phyloP scores from a whole-genome alignment of 225 moss, liverwort and hornwort species.

The Marchantia polymorpha region DNA sequence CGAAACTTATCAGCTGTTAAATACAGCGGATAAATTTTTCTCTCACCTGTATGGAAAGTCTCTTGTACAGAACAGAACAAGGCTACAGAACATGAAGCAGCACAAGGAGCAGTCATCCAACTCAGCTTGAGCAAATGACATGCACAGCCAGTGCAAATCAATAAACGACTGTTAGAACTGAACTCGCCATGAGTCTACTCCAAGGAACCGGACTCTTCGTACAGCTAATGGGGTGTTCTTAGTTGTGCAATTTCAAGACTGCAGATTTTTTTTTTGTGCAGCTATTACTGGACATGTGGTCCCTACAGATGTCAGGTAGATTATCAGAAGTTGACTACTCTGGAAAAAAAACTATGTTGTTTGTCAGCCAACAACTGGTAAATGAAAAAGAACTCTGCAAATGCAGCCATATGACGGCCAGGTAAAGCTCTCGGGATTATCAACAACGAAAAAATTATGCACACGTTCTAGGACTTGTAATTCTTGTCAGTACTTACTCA shows the following conservation, averaged over 20 bases:
- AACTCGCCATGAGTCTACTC: background rate
- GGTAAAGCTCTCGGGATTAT: background rate
- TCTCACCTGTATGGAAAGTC: constrained; percentile 11
- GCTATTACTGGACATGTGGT: background rate
- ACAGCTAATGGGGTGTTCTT: background rate
- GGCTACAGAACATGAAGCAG: constrained; percentile 6
- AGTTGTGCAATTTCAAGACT: background rate
- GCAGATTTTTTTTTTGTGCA: background rate
- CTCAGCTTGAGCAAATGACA: constrained; percentile 6
- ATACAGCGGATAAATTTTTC: background rate
- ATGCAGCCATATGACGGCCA: background rate
- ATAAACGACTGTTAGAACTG: background rate
- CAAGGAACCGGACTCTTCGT: background rate
- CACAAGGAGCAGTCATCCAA: constrained; percentile 4
- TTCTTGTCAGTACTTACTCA: background rate
- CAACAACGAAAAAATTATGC: background rate
- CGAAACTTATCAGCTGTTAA: background rate
- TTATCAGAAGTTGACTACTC: too few species aligned
- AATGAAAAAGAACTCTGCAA: background rate
- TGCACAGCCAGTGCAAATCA: background rate
- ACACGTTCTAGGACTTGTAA: background rate
- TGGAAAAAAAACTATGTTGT: background rate
- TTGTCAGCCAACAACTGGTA: too few species aligned
- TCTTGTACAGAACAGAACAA: background rate
- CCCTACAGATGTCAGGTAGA: background rate